Base-by-base conservation (phyloP, 1,284 basidiomycete species). In the Rhodotorula sp. region DNA sequence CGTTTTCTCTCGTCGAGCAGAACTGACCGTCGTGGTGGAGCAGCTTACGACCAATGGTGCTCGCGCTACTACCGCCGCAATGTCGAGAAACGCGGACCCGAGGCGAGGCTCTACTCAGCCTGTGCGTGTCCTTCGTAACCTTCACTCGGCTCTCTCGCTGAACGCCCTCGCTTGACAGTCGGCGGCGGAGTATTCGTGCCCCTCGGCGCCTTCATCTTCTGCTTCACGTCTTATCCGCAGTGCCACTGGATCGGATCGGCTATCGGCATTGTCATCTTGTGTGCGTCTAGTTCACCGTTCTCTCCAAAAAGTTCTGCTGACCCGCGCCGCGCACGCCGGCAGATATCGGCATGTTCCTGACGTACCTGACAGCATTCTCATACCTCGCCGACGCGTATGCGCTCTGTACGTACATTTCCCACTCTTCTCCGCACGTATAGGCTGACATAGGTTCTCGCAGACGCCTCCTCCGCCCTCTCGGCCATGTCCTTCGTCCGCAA, bases 91-190 rank as follows among this genome's bases (percentile, higher is more conserved):
- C 80, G 84, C 55, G 89, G 89, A 0, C 87, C 89, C 0, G 90
- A 92, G 80, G 90, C 90, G 0, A 84, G 90, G 15, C 80, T 92
- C 29, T 90, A 89, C 72, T 80, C 82, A 27, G 86, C 89, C 1
- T 70, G 68, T 69, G 27, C 51, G 63, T 39, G 3, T 17, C 13
- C 39, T 39, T 44, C 39, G 11, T 17, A 17, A 8, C 39, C 47
- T 15, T 4, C 13, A 10, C 17, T 1, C 30, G n/a, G 15, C 22
- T 32, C 34, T 29, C 29, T 34, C 9, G 39, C 39, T 44, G 39
- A 44, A 15, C 11, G 19, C 19, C 11, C 39, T 44, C 11, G 39
- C 7, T 44, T n/a, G 24, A 27, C 54, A 53, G 60, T 70, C 39
- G 64, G 59, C 15, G 68, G 61, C 8, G 68, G 68, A 0, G 17